phyloP scores from a whole-genome alignment of 352 stramenopile species.

The Phytophthora pini region DNA sequence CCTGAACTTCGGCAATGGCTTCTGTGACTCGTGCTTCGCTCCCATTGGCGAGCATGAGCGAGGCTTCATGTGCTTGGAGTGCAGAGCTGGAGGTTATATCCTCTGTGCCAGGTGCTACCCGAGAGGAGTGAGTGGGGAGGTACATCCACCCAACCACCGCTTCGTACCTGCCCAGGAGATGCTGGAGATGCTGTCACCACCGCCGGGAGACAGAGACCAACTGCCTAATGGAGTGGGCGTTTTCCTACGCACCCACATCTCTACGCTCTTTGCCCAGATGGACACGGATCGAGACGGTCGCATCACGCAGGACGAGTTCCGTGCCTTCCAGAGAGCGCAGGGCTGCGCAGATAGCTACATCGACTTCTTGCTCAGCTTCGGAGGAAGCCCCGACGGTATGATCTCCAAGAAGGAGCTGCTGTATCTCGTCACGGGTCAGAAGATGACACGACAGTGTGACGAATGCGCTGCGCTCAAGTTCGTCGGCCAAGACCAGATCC shows the following conservation, averaged over 20 bases:
- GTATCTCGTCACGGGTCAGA: conserved; percentile 41
- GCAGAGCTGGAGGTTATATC: conserved; percentile 41
- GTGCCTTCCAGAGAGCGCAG: conserved; percentile 32
- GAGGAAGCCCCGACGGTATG: conserved; percentile 15
- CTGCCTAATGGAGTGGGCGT: conserved; percentile 43
- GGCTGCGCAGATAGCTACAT: conserved; percentile 45
- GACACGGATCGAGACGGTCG: conserved; percentile 30
- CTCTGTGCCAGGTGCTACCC: conserved; percentile 45
- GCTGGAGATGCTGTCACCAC: conserved; percentile 39
- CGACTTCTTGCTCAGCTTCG: conserved; percentile 40
- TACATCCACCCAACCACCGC: conserved; percentile 32
- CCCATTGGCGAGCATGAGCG: conserved; percentile 46
- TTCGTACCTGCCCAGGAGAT: conserved; percentile 43
- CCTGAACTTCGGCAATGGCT: conserved; percentile 52
- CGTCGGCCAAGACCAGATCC: conserved; percentile 39
- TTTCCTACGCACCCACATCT: conserved; percentile 40
- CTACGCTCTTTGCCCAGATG: conserved; percentile 36
- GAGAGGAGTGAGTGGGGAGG: conserved; percentile 28
- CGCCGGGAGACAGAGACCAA: conserved; percentile 33
- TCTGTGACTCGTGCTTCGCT: conserved; percentile 48
- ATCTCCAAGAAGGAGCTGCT: conserved; percentile 44
- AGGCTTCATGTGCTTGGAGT: conserved; percentile 47
- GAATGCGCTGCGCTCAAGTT: conserved; percentile 43
- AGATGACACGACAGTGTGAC: conserved; percentile 45
- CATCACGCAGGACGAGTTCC: conserved; percentile 37